A percentile compares a stretch with the other conserved stretches of the same genome.
Conservation (phyloP, 2,329 filamentous ascomycete genomes). For the Aspergillus sp. region DNA sequence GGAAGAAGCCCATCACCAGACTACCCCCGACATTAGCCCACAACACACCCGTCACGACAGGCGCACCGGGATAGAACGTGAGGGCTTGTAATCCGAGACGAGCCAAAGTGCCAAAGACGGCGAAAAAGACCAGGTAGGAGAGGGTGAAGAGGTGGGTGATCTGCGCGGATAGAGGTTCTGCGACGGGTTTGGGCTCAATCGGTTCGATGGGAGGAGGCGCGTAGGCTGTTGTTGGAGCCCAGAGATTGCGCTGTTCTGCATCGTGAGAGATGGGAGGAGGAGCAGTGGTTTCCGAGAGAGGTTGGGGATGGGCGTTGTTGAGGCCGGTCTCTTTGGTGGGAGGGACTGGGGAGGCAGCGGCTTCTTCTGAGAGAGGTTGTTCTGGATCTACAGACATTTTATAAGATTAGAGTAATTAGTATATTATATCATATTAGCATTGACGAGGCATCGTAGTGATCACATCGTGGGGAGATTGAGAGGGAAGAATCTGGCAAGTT, state of each 20-base stretch:
- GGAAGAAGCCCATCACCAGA: slow-evolving; percentile 77
- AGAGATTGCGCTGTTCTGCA: slow-evolving; percentile 32
- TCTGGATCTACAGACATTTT: neutral
- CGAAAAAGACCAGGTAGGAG: slow-evolving; percentile 80
- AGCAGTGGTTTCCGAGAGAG: slow-evolving; percentile 22
- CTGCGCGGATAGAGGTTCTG: slow-evolving; percentile 41
- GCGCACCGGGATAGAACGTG: slow-evolving; percentile 73
- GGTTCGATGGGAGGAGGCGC: slow-evolving; percentile 9
- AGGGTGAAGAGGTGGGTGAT: slow-evolving; percentile 64
- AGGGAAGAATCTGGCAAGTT: neutral
- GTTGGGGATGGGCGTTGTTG: slow-evolving; percentile 6
- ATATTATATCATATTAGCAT: too few relatives aligned
- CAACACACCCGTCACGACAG: slow-evolving; percentile 67
- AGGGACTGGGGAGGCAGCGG: neutral
- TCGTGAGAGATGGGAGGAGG: slow-evolving; percentile 42
- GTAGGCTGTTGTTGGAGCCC: slow-evolving; percentile 30
- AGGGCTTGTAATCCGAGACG: slow-evolving; percentile 75
- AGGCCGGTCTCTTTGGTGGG: neutral
- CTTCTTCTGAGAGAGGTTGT: slow-evolving; percentile 4
- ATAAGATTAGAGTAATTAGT: neutral
- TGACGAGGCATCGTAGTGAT: too few relatives aligned
- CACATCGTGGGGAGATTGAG: too few relatives aligned
- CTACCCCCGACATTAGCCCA: slow-evolving; percentile 88
- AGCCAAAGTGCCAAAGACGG: slow-evolving; percentile 77
- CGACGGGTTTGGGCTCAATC: slow-evolving; percentile 6